Base-by-base conservation (phyloP, 2,329 filamentous ascomycete species). In the Tolypocladium guangdongense region DNA sequence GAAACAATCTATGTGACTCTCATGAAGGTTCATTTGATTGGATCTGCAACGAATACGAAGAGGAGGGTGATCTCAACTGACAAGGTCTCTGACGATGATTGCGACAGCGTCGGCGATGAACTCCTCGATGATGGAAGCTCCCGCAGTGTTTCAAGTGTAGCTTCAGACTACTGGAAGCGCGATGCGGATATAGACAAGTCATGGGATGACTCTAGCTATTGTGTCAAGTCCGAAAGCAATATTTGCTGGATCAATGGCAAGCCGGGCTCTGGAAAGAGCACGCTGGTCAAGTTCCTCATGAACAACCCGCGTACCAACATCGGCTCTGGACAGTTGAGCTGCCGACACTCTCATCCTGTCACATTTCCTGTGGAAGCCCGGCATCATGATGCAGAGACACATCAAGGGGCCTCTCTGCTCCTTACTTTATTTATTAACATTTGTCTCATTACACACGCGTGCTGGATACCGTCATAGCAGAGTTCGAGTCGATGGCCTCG, bases 221-320 rank as follows among this genome's bases (percentile, higher is more conserved):
- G 59, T 58, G 18, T 61, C 11, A 33, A 49, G 32, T 60, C 57
- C 0, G 45, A 51, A 14, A 47, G 33, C 2, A 32, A 24, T 0
- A 30, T 50, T 0, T 69, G 65, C 53, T 70, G 64, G 60, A 60
- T 69, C 39, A 59, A 56, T 14, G 67, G 66, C 0, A 69, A 68
- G 48, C 59, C 64, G 0, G 68, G 64, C 0, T 62, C 65, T 1
- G 67, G 68, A 1, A 70, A 71, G 45, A 63, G 58, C 11, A 68
- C 63, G 0, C 49, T 70, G 35, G 60, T 68, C 50, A 68, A 65
- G 39, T 68, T 61, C 46, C 41, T 69, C 12, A 16, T 57, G 2
- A 35, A 54, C 0, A 46, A 62, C 14, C n/a, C 50, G 3, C 16
- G 47, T 6, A 66, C 62, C 0, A 22, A n/a, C 14, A 6, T 10